A percentile compares a stretch with the other conserved stretches of the same genome.
Evolutionary conservation across 2,329 filamentous ascomycete species (phyloP).

Genomic region (Alternaria viburni): DNA sequence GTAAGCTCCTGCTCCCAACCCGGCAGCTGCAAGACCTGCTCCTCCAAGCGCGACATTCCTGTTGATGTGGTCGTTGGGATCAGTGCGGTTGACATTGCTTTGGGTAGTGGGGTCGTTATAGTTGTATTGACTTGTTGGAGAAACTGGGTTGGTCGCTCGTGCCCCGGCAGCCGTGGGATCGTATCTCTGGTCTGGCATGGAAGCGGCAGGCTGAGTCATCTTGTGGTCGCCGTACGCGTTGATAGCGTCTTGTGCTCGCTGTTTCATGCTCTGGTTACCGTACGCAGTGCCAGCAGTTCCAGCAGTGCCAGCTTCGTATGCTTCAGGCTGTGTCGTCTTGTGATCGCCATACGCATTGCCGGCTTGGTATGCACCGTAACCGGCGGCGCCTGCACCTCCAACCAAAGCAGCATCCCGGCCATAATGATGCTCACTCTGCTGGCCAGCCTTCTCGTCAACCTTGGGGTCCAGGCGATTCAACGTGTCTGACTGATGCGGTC

Average conservation of each 20-base stretch:
- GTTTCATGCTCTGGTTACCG: background rate
- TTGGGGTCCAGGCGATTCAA: conserved; percentile 37
- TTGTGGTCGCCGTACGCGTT: conserved; percentile 38
- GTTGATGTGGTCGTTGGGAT: conserved; percentile 14
- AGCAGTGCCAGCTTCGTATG: background rate
- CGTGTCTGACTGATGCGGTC: conserved; percentile 34
- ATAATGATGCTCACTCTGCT: conserved; percentile 26
- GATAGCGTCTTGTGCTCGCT: conserved; percentile 40
- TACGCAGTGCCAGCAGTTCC: background rate
- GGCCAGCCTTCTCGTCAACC: conserved; percentile 24
- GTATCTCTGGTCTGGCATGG: conserved; percentile 42
- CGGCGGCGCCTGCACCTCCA: conserved; percentile 40
- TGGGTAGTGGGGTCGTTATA: conserved; percentile 19
- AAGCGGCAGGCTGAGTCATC: conserved; percentile 37
- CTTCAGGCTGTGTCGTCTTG: conserved; percentile 34
- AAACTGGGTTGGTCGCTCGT: conserved; percentile 27
- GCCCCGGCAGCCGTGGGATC: conserved; percentile 32
- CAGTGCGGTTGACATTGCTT: conserved; percentile 22
- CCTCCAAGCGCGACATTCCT: conserved; percentile 34
- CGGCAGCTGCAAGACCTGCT: conserved; percentile 23
- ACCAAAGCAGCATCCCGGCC: conserved; percentile 36
- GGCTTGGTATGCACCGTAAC: conserved; percentile 44
- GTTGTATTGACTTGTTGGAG: conserved; percentile 21
- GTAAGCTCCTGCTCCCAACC: conserved; percentile 20
- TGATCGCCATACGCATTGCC: conserved; percentile 37